Evolutionary conservation across 139 green algal genomes (phyloP).

Genomic region (Coelastrella sp.): DNA sequence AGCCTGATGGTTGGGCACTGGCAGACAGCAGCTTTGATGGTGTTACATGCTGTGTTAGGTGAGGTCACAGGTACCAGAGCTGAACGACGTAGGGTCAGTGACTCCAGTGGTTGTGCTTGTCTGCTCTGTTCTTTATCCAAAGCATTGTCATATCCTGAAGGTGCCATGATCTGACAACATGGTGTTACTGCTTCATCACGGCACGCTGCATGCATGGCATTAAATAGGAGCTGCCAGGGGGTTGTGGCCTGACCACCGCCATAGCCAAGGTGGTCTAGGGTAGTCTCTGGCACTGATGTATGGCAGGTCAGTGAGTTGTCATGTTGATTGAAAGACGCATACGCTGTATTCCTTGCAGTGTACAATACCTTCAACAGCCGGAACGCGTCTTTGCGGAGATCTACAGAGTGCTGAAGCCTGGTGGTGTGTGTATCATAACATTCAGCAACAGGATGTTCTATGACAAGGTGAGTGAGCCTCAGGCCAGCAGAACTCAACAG

Average conservation of each 20-base stretch:
- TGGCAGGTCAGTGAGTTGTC: background rate
- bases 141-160: no score
- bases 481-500: no score
- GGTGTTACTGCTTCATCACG: no score
- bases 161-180: no score
- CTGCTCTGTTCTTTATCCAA: no score
- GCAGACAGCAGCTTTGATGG: constrained; percentile 80
- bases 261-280: no score
- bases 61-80: background rate
- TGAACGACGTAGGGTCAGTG: background rate
- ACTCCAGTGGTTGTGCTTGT: background rate
- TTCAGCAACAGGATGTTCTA: constrained; percentile 93
- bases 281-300: no score
- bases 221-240: no score
- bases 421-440: constrained; percentile 84
- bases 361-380: constrained; percentile 91
- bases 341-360: constrained; percentile 48
- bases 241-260: no score
- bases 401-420: constrained; percentile 87
- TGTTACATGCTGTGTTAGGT: constrained; percentile 83
- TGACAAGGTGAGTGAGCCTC: constrained; percentile 70
- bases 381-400: constrained; percentile 91
- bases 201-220: no score
- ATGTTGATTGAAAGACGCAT: no score
- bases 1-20: constrained; percentile 74